A percentile compares a stretch with the other conserved stretches of the same genome.
Conservation (phyloP, 441 rosid species). For the Gossypium schwendimanii region DNA sequence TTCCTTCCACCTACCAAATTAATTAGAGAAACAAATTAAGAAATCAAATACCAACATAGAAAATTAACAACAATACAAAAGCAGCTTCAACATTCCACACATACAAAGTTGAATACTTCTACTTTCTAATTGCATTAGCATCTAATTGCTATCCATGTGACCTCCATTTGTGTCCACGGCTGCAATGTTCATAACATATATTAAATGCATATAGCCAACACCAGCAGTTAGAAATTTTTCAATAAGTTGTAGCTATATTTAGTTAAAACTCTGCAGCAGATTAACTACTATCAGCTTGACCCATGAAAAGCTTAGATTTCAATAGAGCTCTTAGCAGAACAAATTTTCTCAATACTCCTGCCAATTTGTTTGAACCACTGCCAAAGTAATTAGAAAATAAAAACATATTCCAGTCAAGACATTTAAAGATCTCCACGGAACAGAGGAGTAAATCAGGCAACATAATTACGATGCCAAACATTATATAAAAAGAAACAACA, state of each 20-base stretch:
- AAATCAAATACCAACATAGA: slow-evolving; percentile 6
- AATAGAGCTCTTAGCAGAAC: background rate
- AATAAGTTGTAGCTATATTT: background rate
- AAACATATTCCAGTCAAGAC: background rate
- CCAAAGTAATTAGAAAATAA: background rate
- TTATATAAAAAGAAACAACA: background rate
- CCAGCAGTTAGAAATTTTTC: background rate
- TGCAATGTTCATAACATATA: background rate
- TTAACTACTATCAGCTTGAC: background rate
- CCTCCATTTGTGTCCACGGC: background rate
- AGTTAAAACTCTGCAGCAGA: background rate
- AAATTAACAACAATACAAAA: background rate
- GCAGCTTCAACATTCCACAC: background rate
- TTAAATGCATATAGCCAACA: background rate
- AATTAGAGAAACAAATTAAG: background rate
- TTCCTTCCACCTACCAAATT: slow-evolving; percentile 81
- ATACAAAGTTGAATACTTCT: background rate
- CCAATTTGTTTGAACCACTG: background rate
- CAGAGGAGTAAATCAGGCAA: background rate
- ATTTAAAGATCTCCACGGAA: background rate
- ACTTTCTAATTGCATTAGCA: background rate
- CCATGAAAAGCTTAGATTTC: background rate
- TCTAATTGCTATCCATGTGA: background rate
- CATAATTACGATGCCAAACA: background rate
- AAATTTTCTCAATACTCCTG: background rate